phyloP scores from a whole-genome alignment of 441 rosid genomes.

The Aleurites moluccanus region DNA sequence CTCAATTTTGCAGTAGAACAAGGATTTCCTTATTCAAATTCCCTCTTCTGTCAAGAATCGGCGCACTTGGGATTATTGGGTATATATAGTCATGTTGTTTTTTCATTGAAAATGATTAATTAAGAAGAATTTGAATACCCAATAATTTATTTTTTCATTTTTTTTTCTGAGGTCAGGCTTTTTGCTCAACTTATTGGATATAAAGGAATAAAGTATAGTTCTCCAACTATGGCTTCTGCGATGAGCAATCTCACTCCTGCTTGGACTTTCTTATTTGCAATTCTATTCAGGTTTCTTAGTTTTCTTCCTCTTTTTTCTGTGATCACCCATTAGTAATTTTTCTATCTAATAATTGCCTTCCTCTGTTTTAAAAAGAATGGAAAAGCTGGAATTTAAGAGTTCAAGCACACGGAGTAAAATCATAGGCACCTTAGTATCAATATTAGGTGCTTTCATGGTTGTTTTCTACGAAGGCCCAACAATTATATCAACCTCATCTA shows the following conservation, averaged over 20 bases:
- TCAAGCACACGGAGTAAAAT: slow-evolving; percentile 47
- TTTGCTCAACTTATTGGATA: slow-evolving; percentile 31
- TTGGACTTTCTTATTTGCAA: slow-evolving; percentile 53
- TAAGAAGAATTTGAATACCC: neutral
- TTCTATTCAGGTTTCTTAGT: too few relatives aligned
- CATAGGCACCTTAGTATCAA: slow-evolving; percentile 51
- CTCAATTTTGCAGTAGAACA: slow-evolving; percentile 18
- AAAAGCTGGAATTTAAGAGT: slow-evolving; percentile 37
- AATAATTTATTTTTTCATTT: neutral
- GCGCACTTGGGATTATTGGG: slow-evolving; percentile 40
- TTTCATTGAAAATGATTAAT: neutral
- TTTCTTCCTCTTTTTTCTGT: too few relatives aligned
- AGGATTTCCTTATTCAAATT: slow-evolving; percentile 9
- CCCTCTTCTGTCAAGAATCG: slow-evolving; percentile 41
- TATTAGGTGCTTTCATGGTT: slow-evolving; percentile 49
- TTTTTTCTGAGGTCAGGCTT: slow-evolving; percentile 19
- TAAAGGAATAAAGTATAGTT: slow-evolving; percentile 48
- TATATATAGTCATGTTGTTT: slow-evolving; percentile 7
- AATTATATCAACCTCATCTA: slow-evolving; percentile 18
- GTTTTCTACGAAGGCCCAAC: slow-evolving; percentile 54
- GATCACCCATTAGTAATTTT: neutral
- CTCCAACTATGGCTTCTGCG: slow-evolving; percentile 57
- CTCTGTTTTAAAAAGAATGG: slow-evolving; percentile 40
- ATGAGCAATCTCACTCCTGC: slow-evolving; percentile 47
- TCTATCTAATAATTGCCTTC: too few relatives aligned